Evolutionary conservation across 2,329 filamentous ascomycete species (phyloP), one percentile per base, ranked within the genome.

Genomic region (Fusarium kyushuense): DNA sequence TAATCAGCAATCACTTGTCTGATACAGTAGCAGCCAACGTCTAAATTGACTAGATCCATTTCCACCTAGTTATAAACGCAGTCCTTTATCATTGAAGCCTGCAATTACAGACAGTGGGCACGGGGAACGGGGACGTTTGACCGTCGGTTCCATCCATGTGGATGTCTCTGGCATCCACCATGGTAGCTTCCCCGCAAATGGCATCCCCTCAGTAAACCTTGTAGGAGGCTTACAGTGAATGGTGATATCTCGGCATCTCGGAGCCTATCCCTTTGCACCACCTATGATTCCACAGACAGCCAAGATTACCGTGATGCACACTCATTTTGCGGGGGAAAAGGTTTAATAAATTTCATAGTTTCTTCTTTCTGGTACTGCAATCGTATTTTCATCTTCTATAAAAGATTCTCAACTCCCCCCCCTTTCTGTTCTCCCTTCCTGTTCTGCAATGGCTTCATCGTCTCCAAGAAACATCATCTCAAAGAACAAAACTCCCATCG

Each of bases 171-270:
- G 23, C 32, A 25, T n/a, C n/a, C n/a, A n/a, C n/a, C n/a, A n/a
- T 32, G 25, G 25, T 41, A 27, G 33, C 25, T 57, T 65, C 67
- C 66, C 67, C 67, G 63, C 67, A 67, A 61, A 52, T 54, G 23
- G 36, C 58, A 58, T 62, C 57, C 30, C 30, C 30, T 21, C 40
- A 7, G 5, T 42, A 17, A 23, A 25, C 32, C 35, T 30, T 35
- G 30, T 21, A 46, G 30, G 21, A 17, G 21, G 27, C 29, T 52
- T 27, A 38, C 17, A 21, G 47, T 17, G 14, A 23, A 13, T 61
- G 71, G 72, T 65, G 72, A 74, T 74, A 74, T 63, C 68, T 74
- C 72, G 72, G 72, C 52, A 69, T 74, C 62, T 74, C 72, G 72
- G 72, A 32, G 59, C 40, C 25, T 19, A 32, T 23, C 23, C 32